phyloP scores from a whole-genome alignment of 2,329 filamentous ascomycete genomes.

The Alternaria ethzedia region DNA sequence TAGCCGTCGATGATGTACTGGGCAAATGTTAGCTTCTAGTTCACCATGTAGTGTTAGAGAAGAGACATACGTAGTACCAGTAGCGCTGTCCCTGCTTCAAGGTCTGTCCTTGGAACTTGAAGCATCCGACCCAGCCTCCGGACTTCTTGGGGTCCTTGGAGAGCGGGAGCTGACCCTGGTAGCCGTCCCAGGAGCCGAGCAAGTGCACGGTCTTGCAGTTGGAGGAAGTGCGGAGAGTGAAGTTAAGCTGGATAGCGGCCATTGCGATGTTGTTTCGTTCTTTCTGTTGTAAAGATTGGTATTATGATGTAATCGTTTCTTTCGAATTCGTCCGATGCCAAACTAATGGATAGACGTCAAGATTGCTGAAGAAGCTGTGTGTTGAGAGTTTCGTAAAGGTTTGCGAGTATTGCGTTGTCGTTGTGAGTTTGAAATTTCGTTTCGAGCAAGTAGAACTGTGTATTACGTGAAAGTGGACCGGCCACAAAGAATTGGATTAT shows the following conservation, averaged over 20 bases:
- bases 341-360: conserved; percentile 47
- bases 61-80: conserved; percentile 87
- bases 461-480: conserved; percentile 54
- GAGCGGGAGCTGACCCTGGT: conserved; percentile 90
- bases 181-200: conserved; percentile 98
- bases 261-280: conserved; percentile 58
- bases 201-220: conserved; percentile 98
- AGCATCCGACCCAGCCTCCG: conserved; percentile 93
- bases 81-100: conserved; percentile 90
- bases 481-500: conserved; percentile 51
- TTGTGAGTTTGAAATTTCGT: conserved; percentile 29
- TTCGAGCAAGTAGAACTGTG: conserved; percentile 58
- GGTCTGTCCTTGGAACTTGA: conserved; percentile 89
- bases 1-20: conserved; percentile 97
- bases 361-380: conserved; percentile 45
- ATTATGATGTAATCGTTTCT: conserved; percentile 36
- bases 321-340: conserved; percentile 41
- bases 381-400: conserved; percentile 32
- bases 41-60: not conserved
- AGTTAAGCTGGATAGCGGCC: conserved; percentile 92
- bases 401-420: conserved; percentile 39
- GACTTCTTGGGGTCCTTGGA: conserved; percentile 89
- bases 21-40: conserved; percentile 24
- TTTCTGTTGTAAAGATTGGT: conserved; percentile 28
- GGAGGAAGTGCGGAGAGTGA: conserved; percentile 92